phyloP scores from a whole-genome alignment of 768 basidiomycete species.

The Trametes sanguinea region DNA sequence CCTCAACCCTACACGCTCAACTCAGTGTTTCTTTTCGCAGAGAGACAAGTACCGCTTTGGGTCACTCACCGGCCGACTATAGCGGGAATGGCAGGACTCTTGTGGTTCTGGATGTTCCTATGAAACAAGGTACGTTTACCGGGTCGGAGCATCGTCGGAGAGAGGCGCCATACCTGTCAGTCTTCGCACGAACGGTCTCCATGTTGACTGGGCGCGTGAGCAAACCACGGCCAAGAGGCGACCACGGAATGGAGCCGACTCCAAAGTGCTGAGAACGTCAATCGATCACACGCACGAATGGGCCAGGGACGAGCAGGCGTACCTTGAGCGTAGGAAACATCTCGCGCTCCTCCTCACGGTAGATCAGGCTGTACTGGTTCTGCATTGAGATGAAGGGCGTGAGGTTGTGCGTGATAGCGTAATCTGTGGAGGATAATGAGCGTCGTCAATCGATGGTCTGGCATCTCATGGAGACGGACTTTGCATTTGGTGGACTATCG shows the following conservation, averaged over 20 bases:
- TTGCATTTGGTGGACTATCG: conserved; percentile 36
- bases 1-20: conserved; percentile 34
- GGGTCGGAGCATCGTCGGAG: not conserved
- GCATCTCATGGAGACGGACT: conserved; percentile 16
- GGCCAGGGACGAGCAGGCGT: conserved; percentile 3
- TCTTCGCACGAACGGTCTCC: conserved; percentile 25
- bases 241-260: conserved; percentile 41
- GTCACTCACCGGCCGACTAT: conserved; percentile 26
- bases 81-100: conserved; percentile 20
- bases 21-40: not conserved
- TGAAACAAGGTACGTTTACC: too few species aligned
- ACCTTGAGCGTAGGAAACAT: conserved; percentile 53
- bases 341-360: conserved; percentile 63
- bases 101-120: not conserved
- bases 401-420: conserved; percentile 39
- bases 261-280: conserved; percentile 24
- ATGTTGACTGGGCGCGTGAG: conserved; percentile 31
- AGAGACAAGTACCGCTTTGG: too few species aligned
- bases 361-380: conserved; percentile 57
- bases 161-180: conserved; percentile 21
- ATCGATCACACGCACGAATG: not conserved
- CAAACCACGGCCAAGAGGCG: conserved; percentile 37
- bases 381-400: conserved; percentile 68
- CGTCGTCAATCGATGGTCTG: too few species aligned
- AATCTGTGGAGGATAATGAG: conserved; percentile 31